These are phyloP conservation scores for Cryphonectria naterciae DNA, from an alignment of 2,329 filamentous ascomycete genomes.

Conservation along the genomic window DNA sequence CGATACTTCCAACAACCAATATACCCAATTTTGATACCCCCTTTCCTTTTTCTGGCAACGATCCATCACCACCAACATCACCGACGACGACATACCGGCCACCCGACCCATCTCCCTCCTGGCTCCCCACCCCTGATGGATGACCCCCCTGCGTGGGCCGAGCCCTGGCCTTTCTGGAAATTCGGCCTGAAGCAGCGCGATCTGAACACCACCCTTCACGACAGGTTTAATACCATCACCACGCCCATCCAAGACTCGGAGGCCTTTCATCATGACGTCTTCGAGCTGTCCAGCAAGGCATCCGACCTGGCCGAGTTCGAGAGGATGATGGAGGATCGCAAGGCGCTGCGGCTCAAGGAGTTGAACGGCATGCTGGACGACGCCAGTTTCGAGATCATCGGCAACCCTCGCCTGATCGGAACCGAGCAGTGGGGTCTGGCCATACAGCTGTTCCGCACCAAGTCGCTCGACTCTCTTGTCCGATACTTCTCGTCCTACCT, in stretches of 20 bases:
- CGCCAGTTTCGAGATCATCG: constrained; percentile 64
- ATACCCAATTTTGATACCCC: constrained; percentile 29
- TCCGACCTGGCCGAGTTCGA: constrained; percentile 58
- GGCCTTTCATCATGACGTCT: constrained; percentile 65
- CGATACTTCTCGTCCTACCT: constrained; percentile 64
- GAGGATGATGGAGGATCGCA: constrained; percentile 56
- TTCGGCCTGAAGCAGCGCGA: constrained; percentile 65
- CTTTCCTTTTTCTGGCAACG: constrained; percentile 14
- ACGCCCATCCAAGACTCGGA: constrained; percentile 62
- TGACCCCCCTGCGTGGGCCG: constrained; percentile 47
- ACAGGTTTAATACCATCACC: constrained; percentile 63
- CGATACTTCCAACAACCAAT: constrained; percentile 28
- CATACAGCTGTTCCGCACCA: constrained; percentile 62
- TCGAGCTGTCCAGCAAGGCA: constrained; percentile 58
- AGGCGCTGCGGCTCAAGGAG: constrained; percentile 57
- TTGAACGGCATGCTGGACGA: constrained; percentile 60
- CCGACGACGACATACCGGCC: neutral
- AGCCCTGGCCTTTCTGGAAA: constrained; percentile 63
- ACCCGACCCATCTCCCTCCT: neutral
- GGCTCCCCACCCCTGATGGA: constrained; percentile 49
- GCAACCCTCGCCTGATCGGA: constrained; percentile 61
- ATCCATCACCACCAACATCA: neutral
- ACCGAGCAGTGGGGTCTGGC: constrained; percentile 63
- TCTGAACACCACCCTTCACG: constrained; percentile 60
- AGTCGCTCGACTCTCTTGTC: constrained; percentile 63